A percentile compares a stretch with the other conserved stretches of the same genome.
These are phyloP conservation scores for Pezicula rhizophila DNA, from an alignment of 2,329 filamentous ascomycete genomes.

Conservation along the genomic window DNA sequence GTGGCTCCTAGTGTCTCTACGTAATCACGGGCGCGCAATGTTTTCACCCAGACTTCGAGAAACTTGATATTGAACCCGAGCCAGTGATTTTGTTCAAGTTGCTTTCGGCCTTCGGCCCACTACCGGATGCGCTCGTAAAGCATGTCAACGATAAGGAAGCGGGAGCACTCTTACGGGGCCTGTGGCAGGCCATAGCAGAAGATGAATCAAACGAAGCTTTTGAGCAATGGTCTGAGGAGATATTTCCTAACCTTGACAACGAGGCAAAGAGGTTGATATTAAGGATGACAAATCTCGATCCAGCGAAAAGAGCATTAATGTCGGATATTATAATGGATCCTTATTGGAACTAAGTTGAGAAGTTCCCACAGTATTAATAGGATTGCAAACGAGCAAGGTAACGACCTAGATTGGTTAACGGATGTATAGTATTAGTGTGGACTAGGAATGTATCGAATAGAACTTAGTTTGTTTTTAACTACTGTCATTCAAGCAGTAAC, in stretches of 20 bases:
- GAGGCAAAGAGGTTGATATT: slow-evolving; percentile 25
- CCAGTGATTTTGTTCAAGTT: slow-evolving; percentile 20
- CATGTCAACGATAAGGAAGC: slow-evolving; percentile 24
- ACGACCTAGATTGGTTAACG: no score
- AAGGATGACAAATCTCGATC: slow-evolving; percentile 27
- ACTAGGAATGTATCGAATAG: no score
- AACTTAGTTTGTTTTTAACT: no score
- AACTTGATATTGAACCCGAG: slow-evolving; percentile 22
- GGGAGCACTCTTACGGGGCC: slow-evolving; percentile 12
- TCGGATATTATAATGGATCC: no score
- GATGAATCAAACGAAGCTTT: slow-evolving; percentile 14
- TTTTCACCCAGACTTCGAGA: slow-evolving; percentile 20
- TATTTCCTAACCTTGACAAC: slow-evolving; percentile 24
- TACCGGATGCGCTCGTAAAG: slow-evolving; percentile 21
- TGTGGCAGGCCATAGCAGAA: slow-evolving; percentile 16
- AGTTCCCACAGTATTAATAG: no score
- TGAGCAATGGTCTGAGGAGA: slow-evolving; percentile 22
- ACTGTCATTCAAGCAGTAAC: no score
- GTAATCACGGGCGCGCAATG: slow-evolving; percentile 21
- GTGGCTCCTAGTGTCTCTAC: slow-evolving; percentile 17
- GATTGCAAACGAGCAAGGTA: no score
- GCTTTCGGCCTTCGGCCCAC: slow-evolving; percentile 25
- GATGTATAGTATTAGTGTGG: no score
- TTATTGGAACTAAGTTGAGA: no score
- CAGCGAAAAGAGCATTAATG: slow-evolving; percentile 19